These are phyloP conservation scores for Phytophthora fragariae DNA, from an alignment of 352 stramenopile genomes.

Conservation along the genomic window DNA sequence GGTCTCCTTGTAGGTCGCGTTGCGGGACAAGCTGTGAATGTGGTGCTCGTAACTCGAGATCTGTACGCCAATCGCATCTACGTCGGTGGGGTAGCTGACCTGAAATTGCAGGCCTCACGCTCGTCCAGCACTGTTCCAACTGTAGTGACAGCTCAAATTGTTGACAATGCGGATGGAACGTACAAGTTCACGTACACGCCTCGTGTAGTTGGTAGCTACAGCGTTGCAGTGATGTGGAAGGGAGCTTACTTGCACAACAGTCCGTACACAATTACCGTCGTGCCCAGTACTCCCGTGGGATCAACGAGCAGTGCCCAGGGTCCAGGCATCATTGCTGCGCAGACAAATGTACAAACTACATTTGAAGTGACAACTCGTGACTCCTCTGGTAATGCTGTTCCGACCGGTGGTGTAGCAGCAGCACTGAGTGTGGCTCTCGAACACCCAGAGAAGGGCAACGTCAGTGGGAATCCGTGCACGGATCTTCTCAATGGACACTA, in stretches of 20 bases:
- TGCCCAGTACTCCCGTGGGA: constrained; percentile 52
- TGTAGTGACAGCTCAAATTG: constrained; percentile 42
- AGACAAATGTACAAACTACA: constrained; percentile 65
- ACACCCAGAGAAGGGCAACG: constrained; percentile 42
- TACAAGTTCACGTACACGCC: constrained; percentile 60
- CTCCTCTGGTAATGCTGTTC: constrained; percentile 60
- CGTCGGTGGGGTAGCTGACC: constrained; percentile 27
- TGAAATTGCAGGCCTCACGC: constrained; percentile 56
- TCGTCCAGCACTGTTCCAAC: constrained; percentile 21
- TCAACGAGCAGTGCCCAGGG: constrained; percentile 54
- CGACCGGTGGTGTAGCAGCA: constrained; percentile 44
- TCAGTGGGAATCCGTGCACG: constrained; percentile 49
- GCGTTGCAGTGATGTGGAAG: constrained; percentile 53
- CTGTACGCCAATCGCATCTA: constrained; percentile 69
- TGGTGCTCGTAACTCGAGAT: constrained; percentile 59
- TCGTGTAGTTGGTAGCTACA: constrained; percentile 52
- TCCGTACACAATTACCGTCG: constrained; percentile 63
- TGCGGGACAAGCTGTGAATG: constrained; percentile 49
- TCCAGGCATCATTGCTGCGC: constrained; percentile 40
- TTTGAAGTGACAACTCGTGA: constrained; percentile 72
- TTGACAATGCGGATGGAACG: constrained; percentile 61
- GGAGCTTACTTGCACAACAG: constrained; percentile 61
- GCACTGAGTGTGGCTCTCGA: constrained; percentile 49
- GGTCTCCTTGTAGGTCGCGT: constrained; percentile 56
- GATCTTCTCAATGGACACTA: constrained; percentile 70